Evolutionary conservation across 192 early-diverging fungal species (phyloP), one percentile per base, ranked within the genome.

Genomic region (Coemansia sp.): DNA sequence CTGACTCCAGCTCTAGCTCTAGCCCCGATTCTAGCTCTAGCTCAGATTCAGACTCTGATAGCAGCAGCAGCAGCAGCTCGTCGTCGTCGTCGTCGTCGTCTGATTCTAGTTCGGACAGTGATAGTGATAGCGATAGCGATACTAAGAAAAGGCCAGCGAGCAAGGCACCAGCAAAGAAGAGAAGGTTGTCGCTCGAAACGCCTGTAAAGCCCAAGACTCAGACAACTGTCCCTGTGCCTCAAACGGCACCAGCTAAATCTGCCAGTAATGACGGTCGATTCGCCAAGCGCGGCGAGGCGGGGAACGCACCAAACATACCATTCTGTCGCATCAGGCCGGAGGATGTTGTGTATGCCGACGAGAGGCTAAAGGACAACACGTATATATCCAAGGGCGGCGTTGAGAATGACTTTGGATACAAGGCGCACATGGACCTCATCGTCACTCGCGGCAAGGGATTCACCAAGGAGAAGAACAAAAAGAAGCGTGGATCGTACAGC

Each of bases 401-500:
- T 19, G 85, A 84, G 9, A 74, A 53, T 36, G 85, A 89, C 54
- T 99, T 96, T 81, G 97, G 97, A 19, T 87, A 91, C 81, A 96
- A 93, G 70, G 97, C 97, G 14, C 90, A 98, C 72, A 85, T 87
- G 78, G 97, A 99, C 62, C 86, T 99, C 68, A 91, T 95, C 63
- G 90, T 91, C 46, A 94, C 90, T 16, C 85, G 90, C 35, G 97
- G 97, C 46, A 94, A 95, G 81, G 88, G 89, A 29, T 99, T 99
- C 87, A 88, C 93, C 41, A 90, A 90, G 13, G 95, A 97, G 72
- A 99, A 99, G 88, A 94, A 93, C 66, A 98, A 98, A 86, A 98
- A 98, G 85, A 97, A 97, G 88, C 85, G 93, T 59, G 95, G 95
- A 27, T 90, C 91, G 44, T 98, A 98, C 87, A 88, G 91, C 63